Evolutionary conservation across 306 rosid species (phyloP), one percentile per base, ranked within the genome.

Genomic region (Psophocarpus tetragonolobus): DNA sequence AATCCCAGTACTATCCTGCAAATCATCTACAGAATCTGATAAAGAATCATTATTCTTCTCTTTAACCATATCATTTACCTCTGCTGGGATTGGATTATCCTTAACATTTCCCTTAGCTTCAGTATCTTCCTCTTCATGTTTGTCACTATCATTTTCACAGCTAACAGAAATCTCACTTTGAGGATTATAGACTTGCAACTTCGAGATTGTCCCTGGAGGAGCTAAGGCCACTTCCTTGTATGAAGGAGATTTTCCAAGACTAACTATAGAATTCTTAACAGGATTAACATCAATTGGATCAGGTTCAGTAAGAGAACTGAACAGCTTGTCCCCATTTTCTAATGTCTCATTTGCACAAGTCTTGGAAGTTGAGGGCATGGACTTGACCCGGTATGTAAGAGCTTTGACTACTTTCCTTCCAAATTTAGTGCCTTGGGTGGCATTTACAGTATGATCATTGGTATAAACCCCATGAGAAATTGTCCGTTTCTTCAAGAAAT

Each of bases 181-280:
- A 65, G 91, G 88, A 61, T 80, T 84, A 82, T 75, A 87, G 79
- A 88, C 87, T 81, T 89, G 97, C 50, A 87, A 75, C 85, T 85
- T 92, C 36, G 87, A 89, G 80, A 95, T 89, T 39, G 89, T 87
- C 80, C 98, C 98, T 30, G 98, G 98, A 65, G 98, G 98, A 65
- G 98, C 95, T 87, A 95, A 81, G 66, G 98, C 98, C 73, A 95
- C 98, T 88, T 95, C 98, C 91, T 89, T 95, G 88, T 95, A 95
- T 21, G 98, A 95, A 82, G 96, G 98, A 84, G 97, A 92, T 78
- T 95, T 95, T 62, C 98, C 98, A 61, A 92, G 92, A 86, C 91
- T 86, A 32, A 89, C 87, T 42, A 83, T 27, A 48, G 96, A 84
- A 74, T 69, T 84, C 90, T 87, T 94, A 74, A 26, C 78, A 47